Base-by-base conservation (phyloP, 495 filamentous ascomycete species). In the Daldinia childiae region DNA sequence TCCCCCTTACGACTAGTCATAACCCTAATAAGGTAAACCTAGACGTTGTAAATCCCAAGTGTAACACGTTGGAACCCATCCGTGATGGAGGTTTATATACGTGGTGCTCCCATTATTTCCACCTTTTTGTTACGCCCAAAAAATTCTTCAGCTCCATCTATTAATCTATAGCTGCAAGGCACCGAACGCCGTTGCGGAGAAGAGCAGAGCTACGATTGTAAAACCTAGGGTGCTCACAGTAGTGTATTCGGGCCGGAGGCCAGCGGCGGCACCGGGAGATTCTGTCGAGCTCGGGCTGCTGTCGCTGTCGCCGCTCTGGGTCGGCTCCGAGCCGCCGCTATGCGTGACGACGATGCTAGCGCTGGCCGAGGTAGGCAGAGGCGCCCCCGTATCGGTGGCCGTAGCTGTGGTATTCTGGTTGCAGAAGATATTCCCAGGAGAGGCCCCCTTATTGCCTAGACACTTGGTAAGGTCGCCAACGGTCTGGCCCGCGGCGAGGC, bases 401-500 rank as follows among this genome's bases (percentile, higher is more conserved):
- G 81, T 85, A 3, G 80, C 79, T 6, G 78, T 80, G 32, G 62
- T 17, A 21, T 57, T 66, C 15, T 72, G 65, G 43, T 78, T 79
- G 68, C 84, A 87, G 69, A 83, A 86, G 62, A 83, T 60, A 11
- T 78, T 50, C 15, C 58, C 58, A 57, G 77, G 70, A 7, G 68
- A 64, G 21, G 74, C 78, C 43, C 80, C 79, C 51, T 81, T 73
- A 29, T 66, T 65, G 48, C 64, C 71, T 15, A 85, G 59, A 58
- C 85, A 87, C 19, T 68, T 24, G 12, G 62, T 68, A 36, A 87
- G 76, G 2, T 77, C 59, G 8, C 58, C 43, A 65, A 83, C 73
- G 30, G 64, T 77, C 60, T 87, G 84, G 12, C 74, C 82, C 45
- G 79, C 77, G 3, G 84, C 84, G 11, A 84, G 81, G 66, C 85